Conservation (phyloP, 116 monocot genomes). For the Cymodocea nodosa region DNA sequence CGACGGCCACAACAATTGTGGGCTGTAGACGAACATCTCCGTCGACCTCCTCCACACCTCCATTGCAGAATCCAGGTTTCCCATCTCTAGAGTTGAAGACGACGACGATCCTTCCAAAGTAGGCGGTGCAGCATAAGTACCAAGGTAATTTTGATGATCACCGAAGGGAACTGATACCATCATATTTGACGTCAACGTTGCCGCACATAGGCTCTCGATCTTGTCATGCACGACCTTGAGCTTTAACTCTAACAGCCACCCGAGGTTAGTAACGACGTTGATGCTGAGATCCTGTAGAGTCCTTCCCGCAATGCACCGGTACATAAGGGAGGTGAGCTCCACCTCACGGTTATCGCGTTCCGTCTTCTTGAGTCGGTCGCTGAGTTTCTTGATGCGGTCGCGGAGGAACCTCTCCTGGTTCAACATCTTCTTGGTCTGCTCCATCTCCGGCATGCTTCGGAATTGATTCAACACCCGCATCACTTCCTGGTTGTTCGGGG, state of each 20-base stretch:
- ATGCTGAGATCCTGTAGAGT: not conserved
- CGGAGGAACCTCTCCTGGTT: slow-evolving; percentile 31
- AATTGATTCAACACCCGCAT: not conserved
- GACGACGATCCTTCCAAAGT: not conserved
- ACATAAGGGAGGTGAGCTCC: slow-evolving; percentile 17
- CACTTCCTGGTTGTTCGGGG: slow-evolving; percentile 8
- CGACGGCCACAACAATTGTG: not conserved
- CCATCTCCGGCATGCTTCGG: slow-evolving; percentile 32
- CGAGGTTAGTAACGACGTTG: slow-evolving; percentile 4
- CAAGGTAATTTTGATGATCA: too few species aligned
- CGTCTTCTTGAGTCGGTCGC: slow-evolving; percentile 24
- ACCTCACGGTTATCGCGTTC: slow-evolving; percentile 22
- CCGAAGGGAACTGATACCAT: too few species aligned
- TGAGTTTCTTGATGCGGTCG: slow-evolving; percentile 13
- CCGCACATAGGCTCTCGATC: slow-evolving; percentile 1
- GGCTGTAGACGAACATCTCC: not conserved
- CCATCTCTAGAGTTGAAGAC: not conserved
- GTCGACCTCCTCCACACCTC: not conserved
- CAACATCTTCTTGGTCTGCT: slow-evolving; percentile 42
- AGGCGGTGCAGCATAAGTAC: not conserved
- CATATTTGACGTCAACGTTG: too few species aligned
- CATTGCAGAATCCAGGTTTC: not conserved
- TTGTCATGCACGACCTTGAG: slow-evolving; percentile 9
- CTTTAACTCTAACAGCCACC: slow-evolving; percentile 14
- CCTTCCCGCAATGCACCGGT: slow-evolving; percentile 16